Percentiles rank a stretch among this genome's conserved stretches.
Conservation (phyloP, 1,139 yeast species). For the Pichia sp. region DNA sequence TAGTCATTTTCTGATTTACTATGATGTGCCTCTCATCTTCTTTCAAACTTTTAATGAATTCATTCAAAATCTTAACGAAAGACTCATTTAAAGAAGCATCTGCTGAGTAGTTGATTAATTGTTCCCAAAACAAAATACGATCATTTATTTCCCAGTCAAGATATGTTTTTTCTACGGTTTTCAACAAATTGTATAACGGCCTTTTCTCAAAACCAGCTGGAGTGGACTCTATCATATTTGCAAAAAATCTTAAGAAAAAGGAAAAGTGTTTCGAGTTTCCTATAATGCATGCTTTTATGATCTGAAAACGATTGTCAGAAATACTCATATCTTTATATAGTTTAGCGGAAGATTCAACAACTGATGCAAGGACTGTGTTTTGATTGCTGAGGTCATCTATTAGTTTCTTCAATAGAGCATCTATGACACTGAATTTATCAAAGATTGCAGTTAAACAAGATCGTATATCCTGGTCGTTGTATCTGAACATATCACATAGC, state of each 20-base stretch:
- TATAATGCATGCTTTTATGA: constrained; percentile 3
- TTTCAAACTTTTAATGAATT: background rate
- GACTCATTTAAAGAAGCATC: background rate
- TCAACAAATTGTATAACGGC: background rate
- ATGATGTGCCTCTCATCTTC: constrained; percentile 1
- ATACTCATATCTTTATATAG: background rate
- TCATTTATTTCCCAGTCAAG: background rate
- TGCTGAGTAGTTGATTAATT: background rate
- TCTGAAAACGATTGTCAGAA: background rate
- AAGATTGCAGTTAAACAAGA: constrained; percentile 5
- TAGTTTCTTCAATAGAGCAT: constrained; percentile 3
- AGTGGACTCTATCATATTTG: background rate
- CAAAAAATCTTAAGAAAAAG: background rate
- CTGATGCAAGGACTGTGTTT: background rate
- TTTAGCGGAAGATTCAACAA: background rate
- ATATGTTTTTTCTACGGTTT: background rate
- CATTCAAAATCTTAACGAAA: background rate
- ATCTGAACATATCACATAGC: constrained; percentile 15
- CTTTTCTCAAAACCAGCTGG: background rate
- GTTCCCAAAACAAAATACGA: constrained; percentile 2
- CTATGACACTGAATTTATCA: background rate
- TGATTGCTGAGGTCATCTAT: constrained; percentile 3
- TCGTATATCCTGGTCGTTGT: constrained; percentile 1
- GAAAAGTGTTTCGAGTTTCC: background rate
- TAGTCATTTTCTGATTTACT: constrained; percentile 1